These are phyloP conservation scores for Chenopodium berlandieri DNA, from an alignment of 148 eudicot genomes.

Conservation along the genomic window DNA sequence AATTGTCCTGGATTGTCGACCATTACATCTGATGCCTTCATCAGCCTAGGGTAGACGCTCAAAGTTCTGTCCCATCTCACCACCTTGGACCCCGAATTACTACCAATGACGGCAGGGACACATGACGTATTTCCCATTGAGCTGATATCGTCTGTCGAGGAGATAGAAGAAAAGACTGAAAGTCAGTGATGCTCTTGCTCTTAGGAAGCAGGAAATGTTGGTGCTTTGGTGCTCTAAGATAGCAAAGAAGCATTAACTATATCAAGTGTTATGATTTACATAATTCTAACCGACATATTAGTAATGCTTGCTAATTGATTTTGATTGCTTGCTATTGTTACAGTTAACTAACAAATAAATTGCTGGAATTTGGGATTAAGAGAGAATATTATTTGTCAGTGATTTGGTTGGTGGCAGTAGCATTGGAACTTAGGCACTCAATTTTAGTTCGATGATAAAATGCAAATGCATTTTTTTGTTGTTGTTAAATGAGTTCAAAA, in stretches of 20 bases:
- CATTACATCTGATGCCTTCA: conserved; percentile 55
- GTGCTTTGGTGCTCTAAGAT: too few relatives aligned
- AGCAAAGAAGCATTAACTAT: neutral
- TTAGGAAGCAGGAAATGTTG: neutral
- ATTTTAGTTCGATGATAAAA: neutral
- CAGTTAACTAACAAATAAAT: conserved; percentile 4
- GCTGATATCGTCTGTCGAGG: neutral
- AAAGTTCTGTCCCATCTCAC: conserved; percentile 40
- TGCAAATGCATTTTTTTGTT: neutral
- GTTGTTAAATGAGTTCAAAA: too few relatives aligned
- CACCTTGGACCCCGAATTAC: conserved; percentile 33
- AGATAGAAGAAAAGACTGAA: neutral
- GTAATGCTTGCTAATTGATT: neutral
- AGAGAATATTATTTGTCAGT: conserved; percentile 5
- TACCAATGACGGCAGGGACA: conserved; percentile 41
- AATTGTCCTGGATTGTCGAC: conserved; percentile 49
- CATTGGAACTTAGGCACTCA: conserved; percentile 4
- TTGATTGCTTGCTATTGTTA: neutral
- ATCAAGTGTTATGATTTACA: neutral
- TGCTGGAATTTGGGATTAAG: conserved; percentile 11
- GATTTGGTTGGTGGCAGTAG: conserved; percentile 22
- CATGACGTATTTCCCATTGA: conserved; percentile 61
- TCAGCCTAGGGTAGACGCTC: conserved; percentile 29
- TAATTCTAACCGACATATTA: neutral
- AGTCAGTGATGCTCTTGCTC: neutral